Evolutionary conservation across 306 rosid species (phyloP).

Genomic region (Gastrolobium bilobum): DNA sequence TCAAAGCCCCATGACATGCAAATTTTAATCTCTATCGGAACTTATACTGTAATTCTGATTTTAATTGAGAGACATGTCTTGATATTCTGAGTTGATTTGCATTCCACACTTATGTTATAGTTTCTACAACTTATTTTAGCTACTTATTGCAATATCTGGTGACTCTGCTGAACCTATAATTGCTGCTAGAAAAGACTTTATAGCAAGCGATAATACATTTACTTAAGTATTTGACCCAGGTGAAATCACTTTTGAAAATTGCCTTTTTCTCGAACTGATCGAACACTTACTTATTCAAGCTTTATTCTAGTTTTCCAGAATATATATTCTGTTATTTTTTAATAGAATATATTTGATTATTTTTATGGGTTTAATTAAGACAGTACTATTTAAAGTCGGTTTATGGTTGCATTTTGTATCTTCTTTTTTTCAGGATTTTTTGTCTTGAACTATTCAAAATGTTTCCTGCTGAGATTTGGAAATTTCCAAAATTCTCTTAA

Average conservation of each 20-base stretch:
- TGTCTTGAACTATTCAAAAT: not conserved
- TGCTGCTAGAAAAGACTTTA: constrained; percentile 3
- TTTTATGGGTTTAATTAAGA: constrained; percentile 13
- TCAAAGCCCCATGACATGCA: not conserved
- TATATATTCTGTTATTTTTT: not conserved
- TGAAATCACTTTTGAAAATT: not conserved
- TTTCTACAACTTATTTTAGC: constrained; percentile 31
- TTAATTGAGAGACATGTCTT: constrained; percentile 18
- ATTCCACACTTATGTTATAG: not conserved
- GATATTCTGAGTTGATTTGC: constrained; percentile 35
- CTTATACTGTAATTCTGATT: not conserved
- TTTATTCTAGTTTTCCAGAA: not conserved
- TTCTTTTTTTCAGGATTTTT: not conserved
- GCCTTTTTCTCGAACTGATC: not conserved
- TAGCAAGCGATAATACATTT: constrained; percentile 6
- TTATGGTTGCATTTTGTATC: not conserved
- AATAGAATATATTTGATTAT: not conserved
- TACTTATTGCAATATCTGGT: not conserved
- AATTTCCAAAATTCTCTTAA: constrained; percentile 1
- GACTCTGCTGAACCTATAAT: constrained; percentile 35
- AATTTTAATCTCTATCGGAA: constrained; percentile 10
- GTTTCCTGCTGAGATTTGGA: constrained; percentile 9
- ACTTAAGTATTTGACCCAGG: constrained; percentile 1
- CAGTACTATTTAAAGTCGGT: not conserved
- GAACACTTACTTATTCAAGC: constrained; percentile 3